These are phyloP conservation scores for Globisporangium middletonii DNA, from an alignment of 352 stramenopile genomes.

Conservation along the genomic window DNA sequence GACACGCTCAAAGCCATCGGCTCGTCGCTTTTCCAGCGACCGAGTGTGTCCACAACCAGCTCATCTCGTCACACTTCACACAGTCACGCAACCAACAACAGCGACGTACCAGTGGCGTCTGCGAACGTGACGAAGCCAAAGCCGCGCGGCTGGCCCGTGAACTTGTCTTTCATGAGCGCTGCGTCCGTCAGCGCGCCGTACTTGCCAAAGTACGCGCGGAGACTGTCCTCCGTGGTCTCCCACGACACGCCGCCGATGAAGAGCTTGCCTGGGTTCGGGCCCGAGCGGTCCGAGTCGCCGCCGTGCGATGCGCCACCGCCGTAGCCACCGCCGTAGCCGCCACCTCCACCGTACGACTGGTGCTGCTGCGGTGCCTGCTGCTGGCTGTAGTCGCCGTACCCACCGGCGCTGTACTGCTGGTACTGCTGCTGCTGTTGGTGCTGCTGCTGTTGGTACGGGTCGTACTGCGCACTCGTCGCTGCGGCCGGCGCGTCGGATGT, in stretches of 20 bases:
- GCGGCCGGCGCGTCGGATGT: constrained; percentile 4
- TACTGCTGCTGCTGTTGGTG: constrained; percentile 31
- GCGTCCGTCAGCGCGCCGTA: constrained; percentile 85
- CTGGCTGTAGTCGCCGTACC: constrained; percentile 18
- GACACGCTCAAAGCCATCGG: neutral
- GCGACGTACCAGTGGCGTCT: constrained; percentile 68
- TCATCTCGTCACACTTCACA: neutral
- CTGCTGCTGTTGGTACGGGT: constrained; percentile 29
- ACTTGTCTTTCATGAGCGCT: constrained; percentile 92
- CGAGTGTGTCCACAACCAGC: neutral
- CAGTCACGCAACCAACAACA: constrained; percentile 1
- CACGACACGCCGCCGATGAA: constrained; percentile 90
- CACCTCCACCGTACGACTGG: constrained; percentile 3
- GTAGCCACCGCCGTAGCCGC: constrained; percentile 7
- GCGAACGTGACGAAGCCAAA: constrained; percentile 94
- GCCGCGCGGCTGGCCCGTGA: constrained; percentile 86
- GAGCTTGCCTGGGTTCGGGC: constrained; percentile 68
- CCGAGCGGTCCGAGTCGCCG: constrained; percentile 8
- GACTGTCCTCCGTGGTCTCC: constrained; percentile 91
- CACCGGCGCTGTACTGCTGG: constrained; percentile 26
- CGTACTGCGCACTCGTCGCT: constrained; percentile 20
- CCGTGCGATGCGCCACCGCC: constrained; percentile 4
- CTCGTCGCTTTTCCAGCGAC: neutral
- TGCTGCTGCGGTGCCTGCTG: constrained; percentile 10
- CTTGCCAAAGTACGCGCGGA: constrained; percentile 86